Evolutionary conservation across 306 rosid species (phyloP), one percentile per base, ranked within the genome.

Genomic region (Vigna unguiculata): DNA sequence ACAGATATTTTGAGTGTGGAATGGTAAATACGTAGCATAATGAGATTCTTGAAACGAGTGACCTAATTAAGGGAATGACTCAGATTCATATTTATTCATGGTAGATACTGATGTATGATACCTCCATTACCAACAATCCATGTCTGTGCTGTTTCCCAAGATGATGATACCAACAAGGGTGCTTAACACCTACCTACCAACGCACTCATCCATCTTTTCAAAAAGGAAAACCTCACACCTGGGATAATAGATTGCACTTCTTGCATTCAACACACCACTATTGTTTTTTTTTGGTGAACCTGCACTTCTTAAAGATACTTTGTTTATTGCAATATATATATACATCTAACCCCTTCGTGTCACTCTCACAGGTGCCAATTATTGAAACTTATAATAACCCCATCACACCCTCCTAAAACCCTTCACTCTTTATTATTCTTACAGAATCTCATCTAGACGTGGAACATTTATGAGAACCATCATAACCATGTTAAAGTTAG

Each of bases 121-220:
- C 81, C 75, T 14, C 0, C 1, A 48, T 45, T 16, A 57, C 58
- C 40, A 74, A 74, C 72, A 74, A 38, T 60, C 20, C 46, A 32
- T 80, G 21, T 40, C 51, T 38, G 4, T 38, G 58, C 11, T 28
- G 68, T 28, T 41, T 59, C 34, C 10, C 36, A 17, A 60, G 80
- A 81, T 68, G 80, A 58, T 75, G 77, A 81, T 43, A 43, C 84
- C 81, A 74, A 51, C 16, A 63, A 81, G 78, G 77, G 72, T 51
- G 69, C 85, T 51, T 49, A 43, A 69, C 71, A 48, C 84, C 74
- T 68, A 70, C 85, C 81, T 41, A 75, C 85, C 81, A 81, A 81
- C 81, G 14, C 77, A 59, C 63, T 54, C 71, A 49, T 16, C 45
- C n/a, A 19, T 28, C 71, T 30, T 47, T 74, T n/a, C 6, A 24